phyloP scores from a whole-genome alignment of 129 eudicot genomes.

The Silybum marianum region DNA sequence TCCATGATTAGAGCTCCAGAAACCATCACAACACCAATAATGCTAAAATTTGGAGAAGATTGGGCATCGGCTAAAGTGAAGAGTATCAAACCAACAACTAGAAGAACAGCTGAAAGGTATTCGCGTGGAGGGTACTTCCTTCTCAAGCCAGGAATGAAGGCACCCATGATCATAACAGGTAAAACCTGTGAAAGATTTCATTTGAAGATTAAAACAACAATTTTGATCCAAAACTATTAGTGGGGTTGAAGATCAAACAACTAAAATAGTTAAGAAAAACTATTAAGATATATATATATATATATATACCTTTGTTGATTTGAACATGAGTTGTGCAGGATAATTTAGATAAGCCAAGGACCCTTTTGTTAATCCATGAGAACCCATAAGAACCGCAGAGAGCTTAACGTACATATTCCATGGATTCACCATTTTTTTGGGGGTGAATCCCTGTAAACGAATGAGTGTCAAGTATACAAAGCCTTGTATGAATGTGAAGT shows the following conservation, averaged over 20 bases:
- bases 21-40: conserved; percentile 88
- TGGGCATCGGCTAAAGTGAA: conserved; percentile 97
- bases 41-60: conserved; percentile 86
- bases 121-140: conserved; percentile 87
- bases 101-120: conserved; percentile 75
- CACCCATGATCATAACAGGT: conserved; percentile 99
- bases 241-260: not conserved
- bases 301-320: conserved; percentile 96
- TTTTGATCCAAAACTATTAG: not conserved
- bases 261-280: not conserved
- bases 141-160: conserved; percentile 95
- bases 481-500: conserved; percentile 92
- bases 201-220: not conserved
- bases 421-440: conserved; percentile 95
- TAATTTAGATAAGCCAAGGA: conserved; percentile 93
- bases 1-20: conserved; percentile 94
- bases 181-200: conserved; percentile 52
- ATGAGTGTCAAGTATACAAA: conserved; percentile 77
- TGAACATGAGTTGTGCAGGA: conserved; percentile 97
- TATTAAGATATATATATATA: not conserved
- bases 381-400: conserved; percentile 96
- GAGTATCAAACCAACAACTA: conserved; percentile 81
- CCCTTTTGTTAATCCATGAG: conserved; percentile 94
- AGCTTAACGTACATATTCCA: conserved; percentile 90
- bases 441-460: conserved; percentile 76